Percentiles rank a stretch among this genome's conserved stretches.
These are phyloP conservation scores for Cucumis cinereus DNA, from an alignment of 306 rosid species.

Conservation along the genomic window DNA sequence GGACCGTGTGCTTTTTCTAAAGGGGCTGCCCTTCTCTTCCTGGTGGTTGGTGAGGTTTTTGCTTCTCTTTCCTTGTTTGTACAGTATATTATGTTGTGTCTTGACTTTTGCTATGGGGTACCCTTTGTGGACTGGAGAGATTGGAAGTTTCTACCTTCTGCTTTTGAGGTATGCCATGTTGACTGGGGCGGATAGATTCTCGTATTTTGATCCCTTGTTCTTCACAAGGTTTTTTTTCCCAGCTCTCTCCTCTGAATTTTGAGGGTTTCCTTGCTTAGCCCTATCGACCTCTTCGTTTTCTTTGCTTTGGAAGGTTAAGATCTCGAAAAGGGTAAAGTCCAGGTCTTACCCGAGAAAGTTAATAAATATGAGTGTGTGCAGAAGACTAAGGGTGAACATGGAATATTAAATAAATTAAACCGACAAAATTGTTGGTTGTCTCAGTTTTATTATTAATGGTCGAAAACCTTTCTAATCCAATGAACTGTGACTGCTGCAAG, in stretches of 20 bases:
- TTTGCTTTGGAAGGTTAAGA: not conserved
- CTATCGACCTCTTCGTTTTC: not conserved
- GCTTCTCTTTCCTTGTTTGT: not conserved
- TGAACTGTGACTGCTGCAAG: not conserved
- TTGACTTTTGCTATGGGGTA: not conserved
- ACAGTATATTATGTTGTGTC: not conserved
- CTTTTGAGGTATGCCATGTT: not conserved
- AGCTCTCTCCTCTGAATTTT: not conserved
- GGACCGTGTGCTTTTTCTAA: too few relatives aligned
- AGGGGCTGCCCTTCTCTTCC: not conserved
- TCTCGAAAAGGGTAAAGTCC: not conserved
- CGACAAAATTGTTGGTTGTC: not conserved
- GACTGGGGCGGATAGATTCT: not conserved
- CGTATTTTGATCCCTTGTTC: not conserved
- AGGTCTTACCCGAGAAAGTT: not conserved
- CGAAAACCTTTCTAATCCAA: not conserved
- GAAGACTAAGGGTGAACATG: not conserved
- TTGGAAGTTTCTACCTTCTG: not conserved
- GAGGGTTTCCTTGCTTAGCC: not conserved
- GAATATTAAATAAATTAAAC: not conserved
- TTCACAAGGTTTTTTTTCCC: not conserved
- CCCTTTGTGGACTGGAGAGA: not conserved
- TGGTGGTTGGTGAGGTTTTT: not conserved
- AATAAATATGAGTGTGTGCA: not conserved
- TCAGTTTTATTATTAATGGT: not conserved